Conservation (phyloP, 139 green algal species). For the Chlorella vulgaris region DNA sequence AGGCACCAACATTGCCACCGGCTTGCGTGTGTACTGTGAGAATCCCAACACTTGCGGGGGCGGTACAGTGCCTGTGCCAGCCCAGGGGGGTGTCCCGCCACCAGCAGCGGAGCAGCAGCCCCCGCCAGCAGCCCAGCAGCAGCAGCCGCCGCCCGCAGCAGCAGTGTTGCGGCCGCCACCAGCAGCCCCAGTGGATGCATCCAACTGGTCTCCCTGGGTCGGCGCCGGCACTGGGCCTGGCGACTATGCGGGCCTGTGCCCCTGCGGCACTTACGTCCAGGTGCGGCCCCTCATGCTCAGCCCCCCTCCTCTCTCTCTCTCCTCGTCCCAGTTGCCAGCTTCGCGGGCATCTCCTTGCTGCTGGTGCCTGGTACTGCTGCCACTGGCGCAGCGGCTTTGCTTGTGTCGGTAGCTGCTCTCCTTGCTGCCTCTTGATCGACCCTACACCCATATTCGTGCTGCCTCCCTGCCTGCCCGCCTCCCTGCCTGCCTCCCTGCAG, state of each 20-base stretch:
- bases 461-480: neutral
- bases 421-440: no score
- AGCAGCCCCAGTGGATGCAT: neutral
- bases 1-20: slow-evolving; percentile 7
- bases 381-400: no score
- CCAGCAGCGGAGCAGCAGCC: no score
- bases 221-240: neutral
- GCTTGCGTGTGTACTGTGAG: neutral
- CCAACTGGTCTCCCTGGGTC: neutral
- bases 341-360: no score
- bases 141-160: neutral
- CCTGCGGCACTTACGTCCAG: slow-evolving; percentile 16
- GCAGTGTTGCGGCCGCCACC: neutral
- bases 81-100: no score
- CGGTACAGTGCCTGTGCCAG: neutral
- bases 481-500: neutral
- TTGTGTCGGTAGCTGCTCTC: no score
- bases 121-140: no score
- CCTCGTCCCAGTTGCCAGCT: neutral
- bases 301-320: neutral
- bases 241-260: slow-evolving; percentile 5
- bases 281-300: neutral
- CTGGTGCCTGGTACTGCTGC: no score
- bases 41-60: slow-evolving; percentile 7
- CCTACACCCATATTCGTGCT: neutral